phyloP scores from a whole-genome alignment of 208 protist genomes.

The Acanthamoeba divionensis region DNA sequence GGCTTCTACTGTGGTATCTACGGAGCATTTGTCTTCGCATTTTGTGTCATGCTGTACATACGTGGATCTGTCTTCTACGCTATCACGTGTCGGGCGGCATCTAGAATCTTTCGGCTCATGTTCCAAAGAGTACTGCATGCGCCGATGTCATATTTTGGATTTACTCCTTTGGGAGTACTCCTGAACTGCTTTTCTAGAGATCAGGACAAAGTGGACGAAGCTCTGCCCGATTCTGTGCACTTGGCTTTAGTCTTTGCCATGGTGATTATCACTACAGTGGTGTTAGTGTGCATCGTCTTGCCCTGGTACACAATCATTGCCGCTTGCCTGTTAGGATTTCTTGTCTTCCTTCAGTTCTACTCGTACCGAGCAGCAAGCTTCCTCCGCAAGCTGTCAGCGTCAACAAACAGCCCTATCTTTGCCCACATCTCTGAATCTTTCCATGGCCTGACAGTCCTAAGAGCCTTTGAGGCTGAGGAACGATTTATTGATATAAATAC shows the following conservation, averaged over 20 bases:
- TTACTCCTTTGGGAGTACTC: constrained; percentile 78
- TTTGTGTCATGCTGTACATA: not conserved
- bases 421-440: not conserved
- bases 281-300: not conserved
- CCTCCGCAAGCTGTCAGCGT: not conserved
- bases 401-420: not conserved
- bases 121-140: constrained; percentile 66
- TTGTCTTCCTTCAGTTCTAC: not conserved
- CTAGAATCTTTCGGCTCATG: constrained; percentile 64
- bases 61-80: not conserved
- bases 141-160: constrained; percentile 78
- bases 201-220: constrained; percentile 53
- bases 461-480: not conserved
- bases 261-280: not conserved
- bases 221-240: not conserved
- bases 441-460: not conserved
- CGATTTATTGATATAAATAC: not conserved
- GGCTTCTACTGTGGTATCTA: not conserved
- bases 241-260: not conserved
- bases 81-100: not conserved
- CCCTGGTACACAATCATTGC: not conserved
- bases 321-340: not conserved
- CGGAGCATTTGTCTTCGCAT: not conserved
- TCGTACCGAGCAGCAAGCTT: not conserved
- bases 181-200: constrained; percentile 80